Conservation (phyloP, 2,329 filamentous ascomycete genomes). For the Phaeosphaeria sp. region DNA sequence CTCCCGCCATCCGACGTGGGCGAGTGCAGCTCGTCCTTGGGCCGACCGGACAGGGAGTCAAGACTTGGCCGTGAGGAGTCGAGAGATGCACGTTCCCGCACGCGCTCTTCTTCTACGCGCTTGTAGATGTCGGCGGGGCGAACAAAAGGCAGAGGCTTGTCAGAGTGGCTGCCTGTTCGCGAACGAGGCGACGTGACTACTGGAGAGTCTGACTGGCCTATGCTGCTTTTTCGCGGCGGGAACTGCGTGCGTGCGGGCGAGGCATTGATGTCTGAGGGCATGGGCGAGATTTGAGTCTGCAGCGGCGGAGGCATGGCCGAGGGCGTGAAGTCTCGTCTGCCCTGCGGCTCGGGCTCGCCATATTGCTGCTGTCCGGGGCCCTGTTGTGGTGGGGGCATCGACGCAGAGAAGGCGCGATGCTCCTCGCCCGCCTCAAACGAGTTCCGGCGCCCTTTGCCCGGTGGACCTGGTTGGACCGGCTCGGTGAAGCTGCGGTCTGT, state of each 20-base stretch:
- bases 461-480: slow-evolving; percentile 42
- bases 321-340: slow-evolving; percentile 59
- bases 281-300: slow-evolving; percentile 51
- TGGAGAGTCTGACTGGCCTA: slow-evolving; percentile 53
- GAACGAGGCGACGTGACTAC: slow-evolving; percentile 32
- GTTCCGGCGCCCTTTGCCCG: slow-evolving; percentile 46
- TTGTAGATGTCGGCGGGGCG: slow-evolving; percentile 80
- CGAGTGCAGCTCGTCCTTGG: slow-evolving; percentile 28
- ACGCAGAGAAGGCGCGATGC: slow-evolving; percentile 56
- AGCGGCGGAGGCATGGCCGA: slow-evolving; percentile 61
- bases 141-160: slow-evolving; percentile 68
- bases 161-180: slow-evolving; percentile 43
- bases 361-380: slow-evolving; percentile 21
- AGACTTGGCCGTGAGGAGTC: slow-evolving; percentile 65
- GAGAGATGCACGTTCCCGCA: slow-evolving; percentile 62
- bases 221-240: slow-evolving; percentile 68
- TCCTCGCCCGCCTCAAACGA: slow-evolving; percentile 65
- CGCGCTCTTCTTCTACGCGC: slow-evolving; percentile 70
- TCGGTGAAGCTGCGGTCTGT: slow-evolving; percentile 50
- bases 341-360: slow-evolving; percentile 39
- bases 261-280: slow-evolving; percentile 38
- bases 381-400: slow-evolving; percentile 29
- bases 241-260: slow-evolving; percentile 53
- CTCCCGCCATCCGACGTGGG: slow-evolving; percentile 28
- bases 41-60: slow-evolving; percentile 54